Conservation (phyloP, 257 asterid genomes). For the Solanum microdontum region DNA sequence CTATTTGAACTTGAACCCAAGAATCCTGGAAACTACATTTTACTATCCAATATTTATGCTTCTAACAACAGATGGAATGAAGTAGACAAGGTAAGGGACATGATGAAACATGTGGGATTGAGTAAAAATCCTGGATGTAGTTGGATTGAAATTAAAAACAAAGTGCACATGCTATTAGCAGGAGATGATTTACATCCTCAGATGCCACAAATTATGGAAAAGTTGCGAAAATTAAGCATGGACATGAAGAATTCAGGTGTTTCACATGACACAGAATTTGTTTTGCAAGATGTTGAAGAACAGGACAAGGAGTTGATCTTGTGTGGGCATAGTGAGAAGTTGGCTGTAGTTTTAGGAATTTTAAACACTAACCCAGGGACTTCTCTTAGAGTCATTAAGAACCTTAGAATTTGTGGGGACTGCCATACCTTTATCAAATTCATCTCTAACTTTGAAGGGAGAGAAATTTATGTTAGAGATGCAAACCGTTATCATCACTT, state of each 20-base stretch:
- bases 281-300: conserved; percentile 88
- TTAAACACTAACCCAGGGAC: conserved; percentile 57
- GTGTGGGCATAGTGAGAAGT: conserved; percentile 91
- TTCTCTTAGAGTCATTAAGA: conserved; percentile 66
- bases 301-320: conserved; percentile 84
- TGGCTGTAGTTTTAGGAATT: conserved; percentile 78
- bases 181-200: conserved; percentile 82
- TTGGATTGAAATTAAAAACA: conserved; percentile 89
- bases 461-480: conserved; percentile 83
- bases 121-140: conserved; percentile 87
- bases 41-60: conserved; percentile 81
- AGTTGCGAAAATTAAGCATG: conserved; percentile 29
- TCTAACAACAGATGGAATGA: conserved; percentile 69
- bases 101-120: conserved; percentile 55
- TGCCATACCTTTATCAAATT: conserved; percentile 76
- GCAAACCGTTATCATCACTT: conserved; percentile 84
- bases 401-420: conserved; percentile 84
- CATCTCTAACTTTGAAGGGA: conserved; percentile 51
- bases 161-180: conserved; percentile 76
- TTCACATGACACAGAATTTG: conserved; percentile 48
- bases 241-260: conserved; percentile 80
- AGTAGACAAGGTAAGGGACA: conserved; percentile 56
- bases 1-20: conserved; percentile 68
- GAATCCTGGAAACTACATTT: conserved; percentile 72
- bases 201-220: conserved; percentile 52